Conservation (phyloP, 2,329 filamentous ascomycete species). For the Zarea fungicola region DNA sequence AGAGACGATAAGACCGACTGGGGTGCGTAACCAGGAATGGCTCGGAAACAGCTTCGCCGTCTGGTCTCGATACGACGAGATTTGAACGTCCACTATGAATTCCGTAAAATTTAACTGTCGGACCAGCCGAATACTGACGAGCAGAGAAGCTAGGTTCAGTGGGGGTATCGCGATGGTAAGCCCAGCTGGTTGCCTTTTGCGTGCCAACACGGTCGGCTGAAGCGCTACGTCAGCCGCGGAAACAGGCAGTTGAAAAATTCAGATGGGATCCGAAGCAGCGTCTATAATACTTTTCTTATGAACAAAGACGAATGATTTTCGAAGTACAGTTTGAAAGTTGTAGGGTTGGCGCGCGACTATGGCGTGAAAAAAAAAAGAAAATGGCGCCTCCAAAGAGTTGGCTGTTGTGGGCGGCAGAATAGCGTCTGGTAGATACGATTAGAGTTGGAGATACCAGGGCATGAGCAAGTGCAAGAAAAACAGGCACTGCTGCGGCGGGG, state of each 20-base stretch:
- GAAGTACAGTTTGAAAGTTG: background rate
- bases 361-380: constrained; percentile 9
- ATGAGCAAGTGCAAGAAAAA: background rate
- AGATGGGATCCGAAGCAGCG: background rate
- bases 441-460: background rate
- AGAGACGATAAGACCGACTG: background rate
- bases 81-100: background rate
- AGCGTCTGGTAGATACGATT: constrained; percentile 6
- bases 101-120: background rate
- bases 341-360: constrained; percentile 13
- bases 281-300: background rate
- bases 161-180: too few species aligned
- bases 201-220: too few species aligned
- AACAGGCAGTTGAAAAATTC: background rate
- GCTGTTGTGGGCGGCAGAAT: constrained; percentile 7
- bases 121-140: constrained; percentile 4
- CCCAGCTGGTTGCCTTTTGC: too few species aligned
- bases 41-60: background rate
- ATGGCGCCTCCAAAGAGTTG: constrained; percentile 6
- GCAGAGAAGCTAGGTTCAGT: too few species aligned
- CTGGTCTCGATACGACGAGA: too few species aligned
- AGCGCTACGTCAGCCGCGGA: background rate
- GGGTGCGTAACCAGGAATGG: background rate
- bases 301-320: background rate
- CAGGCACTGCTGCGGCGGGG: background rate